Percentiles rank a stretch among this genome's conserved stretches.
These are phyloP conservation scores for Geranium brycei DNA, from an alignment of 345 rosid species.

Conservation along the genomic window DNA sequence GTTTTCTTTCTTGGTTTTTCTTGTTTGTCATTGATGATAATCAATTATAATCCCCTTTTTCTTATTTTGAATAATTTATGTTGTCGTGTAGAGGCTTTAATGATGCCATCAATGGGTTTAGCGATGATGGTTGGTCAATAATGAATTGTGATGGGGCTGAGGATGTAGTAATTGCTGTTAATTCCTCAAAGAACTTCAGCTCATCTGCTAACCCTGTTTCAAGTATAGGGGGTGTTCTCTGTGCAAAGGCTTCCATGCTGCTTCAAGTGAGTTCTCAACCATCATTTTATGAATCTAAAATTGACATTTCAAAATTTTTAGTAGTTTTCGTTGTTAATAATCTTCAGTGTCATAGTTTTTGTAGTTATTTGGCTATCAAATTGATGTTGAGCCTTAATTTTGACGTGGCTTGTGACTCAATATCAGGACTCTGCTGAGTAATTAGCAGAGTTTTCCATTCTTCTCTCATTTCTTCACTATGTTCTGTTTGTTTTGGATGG, in stretches of 20 bases:
- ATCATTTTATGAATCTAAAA: not conserved
- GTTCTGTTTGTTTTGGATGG: not conserved
- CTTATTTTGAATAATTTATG: not conserved
- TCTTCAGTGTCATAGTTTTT: too few relatives aligned
- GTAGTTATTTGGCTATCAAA: too few relatives aligned
- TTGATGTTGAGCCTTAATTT: too few relatives aligned
- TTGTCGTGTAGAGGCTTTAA: constrained; percentile 61
- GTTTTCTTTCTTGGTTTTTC: not conserved
- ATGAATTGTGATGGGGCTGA: constrained; percentile 77
- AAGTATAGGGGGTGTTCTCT: constrained; percentile 77
- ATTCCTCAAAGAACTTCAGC: constrained; percentile 55
- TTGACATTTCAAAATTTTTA: not conserved
- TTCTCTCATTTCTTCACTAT: not conserved
- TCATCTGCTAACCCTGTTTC: constrained; percentile 35
- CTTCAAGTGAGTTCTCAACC: constrained; percentile 48
- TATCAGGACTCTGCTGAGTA: too few relatives aligned
- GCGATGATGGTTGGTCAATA: constrained; percentile 90
- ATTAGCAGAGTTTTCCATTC: too few relatives aligned
- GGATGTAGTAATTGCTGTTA: constrained; percentile 76
- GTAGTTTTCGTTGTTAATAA: not conserved
- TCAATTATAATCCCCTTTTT: not conserved
- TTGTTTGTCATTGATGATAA: not conserved
- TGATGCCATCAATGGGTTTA: constrained; percentile 88
- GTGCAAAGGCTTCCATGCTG: constrained; percentile 99
- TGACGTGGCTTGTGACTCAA: too few relatives aligned